A percentile compares a stretch with the other conserved stretches of the same genome.
These are phyloP conservation scores for Aspergillus clavatus DNA, from an alignment of 2,329 filamentous ascomycete genomes.

Conservation along the genomic window DNA sequence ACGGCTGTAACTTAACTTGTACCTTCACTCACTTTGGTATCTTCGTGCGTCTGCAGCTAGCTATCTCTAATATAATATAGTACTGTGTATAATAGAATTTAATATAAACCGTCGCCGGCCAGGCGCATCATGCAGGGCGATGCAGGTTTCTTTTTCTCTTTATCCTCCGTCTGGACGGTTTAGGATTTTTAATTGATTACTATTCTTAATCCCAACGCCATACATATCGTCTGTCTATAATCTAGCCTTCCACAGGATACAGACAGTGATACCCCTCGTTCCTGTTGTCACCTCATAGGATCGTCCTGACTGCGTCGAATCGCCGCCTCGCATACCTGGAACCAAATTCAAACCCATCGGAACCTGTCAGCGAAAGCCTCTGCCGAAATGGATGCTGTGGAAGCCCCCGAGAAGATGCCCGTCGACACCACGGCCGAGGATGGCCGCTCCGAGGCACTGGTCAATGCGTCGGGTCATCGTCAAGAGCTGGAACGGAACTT, in stretches of 20 bases:
- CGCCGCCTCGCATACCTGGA: background rate
- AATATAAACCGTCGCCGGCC: too few species aligned
- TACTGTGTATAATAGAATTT: too few species aligned
- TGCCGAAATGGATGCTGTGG: slow-evolving; percentile 14
- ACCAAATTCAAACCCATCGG: background rate
- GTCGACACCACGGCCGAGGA: slow-evolving; percentile 24
- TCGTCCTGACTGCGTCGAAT: too few species aligned
- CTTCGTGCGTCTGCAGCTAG: background rate
- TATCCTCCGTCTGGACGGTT: too few species aligned
- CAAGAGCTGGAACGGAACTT: slow-evolving; percentile 63
- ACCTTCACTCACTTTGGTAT: too few species aligned
- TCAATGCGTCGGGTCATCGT: slow-evolving; percentile 61
- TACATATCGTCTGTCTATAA: background rate
- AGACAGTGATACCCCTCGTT: background rate
- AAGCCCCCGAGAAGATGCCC: slow-evolving; percentile 19
- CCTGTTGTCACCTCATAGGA: too few species aligned
- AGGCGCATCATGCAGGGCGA: too few species aligned
- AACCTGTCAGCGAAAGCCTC: background rate
- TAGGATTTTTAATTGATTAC: too few species aligned
- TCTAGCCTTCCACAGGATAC: background rate
- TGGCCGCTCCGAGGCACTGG: slow-evolving; percentile 33
- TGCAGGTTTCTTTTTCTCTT: too few species aligned
- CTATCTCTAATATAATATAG: too few species aligned
- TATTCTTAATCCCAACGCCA: too few species aligned
- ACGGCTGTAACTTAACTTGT: too few species aligned